Conservation (phyloP, 1,284 basidiomycete species). For the Pholiota adiposa region DNA sequence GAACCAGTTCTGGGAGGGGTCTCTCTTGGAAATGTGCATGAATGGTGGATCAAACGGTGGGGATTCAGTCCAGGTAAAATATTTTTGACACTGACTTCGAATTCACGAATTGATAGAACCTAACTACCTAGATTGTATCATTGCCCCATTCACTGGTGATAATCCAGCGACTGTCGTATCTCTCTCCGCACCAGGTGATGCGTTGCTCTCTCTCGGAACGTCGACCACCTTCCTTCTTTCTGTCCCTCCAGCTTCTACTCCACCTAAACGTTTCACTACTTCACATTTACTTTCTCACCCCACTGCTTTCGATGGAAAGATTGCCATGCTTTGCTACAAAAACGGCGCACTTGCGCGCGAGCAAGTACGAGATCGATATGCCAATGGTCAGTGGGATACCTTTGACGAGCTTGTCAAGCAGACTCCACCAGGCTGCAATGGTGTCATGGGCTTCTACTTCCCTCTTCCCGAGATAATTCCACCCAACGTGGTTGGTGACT, state of each 20-base stretch:
- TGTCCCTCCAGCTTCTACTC: constrained; percentile 59
- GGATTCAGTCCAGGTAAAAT: constrained; percentile 68
- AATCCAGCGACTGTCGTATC: constrained; percentile 89
- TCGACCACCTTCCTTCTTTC: constrained; percentile 89
- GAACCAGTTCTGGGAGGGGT: constrained; percentile 77
- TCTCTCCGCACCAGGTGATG: constrained; percentile 82
- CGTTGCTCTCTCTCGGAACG: constrained; percentile 89
- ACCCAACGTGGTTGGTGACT: constrained; percentile 69
- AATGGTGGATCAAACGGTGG: constrained; percentile 80
- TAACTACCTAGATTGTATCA: constrained; percentile 61
- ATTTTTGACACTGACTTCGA: not conserved
- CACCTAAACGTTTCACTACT: constrained; percentile 73
- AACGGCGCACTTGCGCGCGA: constrained; percentile 86
- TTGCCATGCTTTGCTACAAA: constrained; percentile 85
- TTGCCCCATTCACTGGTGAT: constrained; percentile 90
- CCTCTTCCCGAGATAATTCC: constrained; percentile 87
- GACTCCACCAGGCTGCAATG: constrained; percentile 63
- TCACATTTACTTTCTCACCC: constrained; percentile 78
- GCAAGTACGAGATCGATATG: constrained; percentile 75
- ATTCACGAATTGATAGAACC: not conserved
- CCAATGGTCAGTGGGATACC: constrained; percentile 63
- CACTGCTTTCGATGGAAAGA: constrained; percentile 59
- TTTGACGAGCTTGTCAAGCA: constrained; percentile 74
- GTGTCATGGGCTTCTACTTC: constrained; percentile 73
- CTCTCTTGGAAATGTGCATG: constrained; percentile 65